Evolutionary conservation across 2,329 filamentous ascomycete species (phyloP).

Genomic region (Colletotrichum somersetense): DNA sequence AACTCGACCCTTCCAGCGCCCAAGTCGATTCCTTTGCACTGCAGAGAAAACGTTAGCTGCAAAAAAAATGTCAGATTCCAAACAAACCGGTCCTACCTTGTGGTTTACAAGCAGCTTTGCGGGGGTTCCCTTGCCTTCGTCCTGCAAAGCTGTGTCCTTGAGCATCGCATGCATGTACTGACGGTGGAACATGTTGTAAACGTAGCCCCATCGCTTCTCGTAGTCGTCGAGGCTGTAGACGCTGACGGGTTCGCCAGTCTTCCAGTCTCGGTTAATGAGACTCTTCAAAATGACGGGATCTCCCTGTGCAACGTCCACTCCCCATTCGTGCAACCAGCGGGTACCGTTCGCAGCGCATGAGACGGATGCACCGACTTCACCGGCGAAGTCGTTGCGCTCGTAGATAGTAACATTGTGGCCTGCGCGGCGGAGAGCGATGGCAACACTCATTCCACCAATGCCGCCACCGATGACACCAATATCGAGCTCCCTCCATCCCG

Average conservation of each 20-base stretch:
- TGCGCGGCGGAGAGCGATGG: slow-evolving; percentile 60
- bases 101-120: slow-evolving; percentile 69
- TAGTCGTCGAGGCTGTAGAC: slow-evolving; percentile 75
- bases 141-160: slow-evolving; percentile 68
- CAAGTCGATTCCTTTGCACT: slow-evolving; percentile 66
- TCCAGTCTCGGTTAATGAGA: slow-evolving; percentile 78
- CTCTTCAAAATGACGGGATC: slow-evolving; percentile 74
- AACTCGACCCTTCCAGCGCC: slow-evolving; percentile 64
- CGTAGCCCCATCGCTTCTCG: slow-evolving; percentile 72
- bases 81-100: slow-evolving; percentile 51
- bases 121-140: slow-evolving; percentile 65
- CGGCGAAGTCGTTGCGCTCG: slow-evolving; percentile 74
- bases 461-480: slow-evolving; percentile 61
- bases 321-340: slow-evolving; percentile 77
- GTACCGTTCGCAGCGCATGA: slow-evolving; percentile 79
- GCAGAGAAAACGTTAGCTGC: not conserved
- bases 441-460: slow-evolving; percentile 62
- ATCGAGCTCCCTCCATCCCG: slow-evolving; percentile 59
- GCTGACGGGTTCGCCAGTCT: slow-evolving; percentile 74
- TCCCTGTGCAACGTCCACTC: slow-evolving; percentile 72
- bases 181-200: slow-evolving; percentile 78
- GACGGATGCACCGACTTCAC: slow-evolving; percentile 76
- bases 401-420: slow-evolving; percentile 71
- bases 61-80: not conserved
- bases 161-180: slow-evolving; percentile 78